phyloP scores from a whole-genome alignment of 2,329 filamentous ascomycete species.

The Apiospora malaysiana region DNA sequence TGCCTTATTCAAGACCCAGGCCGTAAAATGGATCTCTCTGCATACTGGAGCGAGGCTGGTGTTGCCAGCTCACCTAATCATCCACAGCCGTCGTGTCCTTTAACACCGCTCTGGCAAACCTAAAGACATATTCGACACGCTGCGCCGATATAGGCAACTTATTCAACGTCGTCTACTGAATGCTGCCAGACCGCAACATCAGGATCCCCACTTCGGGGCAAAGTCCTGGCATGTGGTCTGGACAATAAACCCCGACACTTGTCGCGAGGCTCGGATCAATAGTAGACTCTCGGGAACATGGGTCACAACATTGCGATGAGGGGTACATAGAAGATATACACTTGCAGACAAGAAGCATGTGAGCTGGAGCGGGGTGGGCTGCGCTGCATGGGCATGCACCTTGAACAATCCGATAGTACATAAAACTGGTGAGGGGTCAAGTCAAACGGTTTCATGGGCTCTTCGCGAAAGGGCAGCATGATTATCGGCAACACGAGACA shows the following conservation, averaged over 20 bases:
- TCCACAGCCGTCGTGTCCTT: conserved; percentile 2
- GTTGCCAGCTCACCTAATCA: conserved; percentile 20
- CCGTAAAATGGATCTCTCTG: conserved; percentile 30
- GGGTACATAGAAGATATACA: background rate
- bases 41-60: conserved; percentile 32
- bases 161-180: background rate
- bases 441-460: conserved; percentile 16
- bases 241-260: background rate
- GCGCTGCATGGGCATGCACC: conserved; percentile 1
- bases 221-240: background rate
- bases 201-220: background rate
- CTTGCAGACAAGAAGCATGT: background rate
- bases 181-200: conserved; percentile 5
- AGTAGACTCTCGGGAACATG: background rate
- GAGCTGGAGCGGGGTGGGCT: conserved; percentile 1
- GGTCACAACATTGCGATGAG: conserved; percentile 2
- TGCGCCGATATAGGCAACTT: background rate
- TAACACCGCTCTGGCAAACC: conserved; percentile 10
- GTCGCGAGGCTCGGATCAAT: conserved; percentile 10
- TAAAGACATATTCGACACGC: background rate
- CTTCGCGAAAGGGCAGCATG: background rate
- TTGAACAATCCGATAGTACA: conserved; percentile 2
- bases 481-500: conserved; percentile 5
- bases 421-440: conserved; percentile 11
- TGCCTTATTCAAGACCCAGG: conserved; percentile 31